Conservation (phyloP, 208 protist species). For the Trypanosoma boissoni region DNA sequence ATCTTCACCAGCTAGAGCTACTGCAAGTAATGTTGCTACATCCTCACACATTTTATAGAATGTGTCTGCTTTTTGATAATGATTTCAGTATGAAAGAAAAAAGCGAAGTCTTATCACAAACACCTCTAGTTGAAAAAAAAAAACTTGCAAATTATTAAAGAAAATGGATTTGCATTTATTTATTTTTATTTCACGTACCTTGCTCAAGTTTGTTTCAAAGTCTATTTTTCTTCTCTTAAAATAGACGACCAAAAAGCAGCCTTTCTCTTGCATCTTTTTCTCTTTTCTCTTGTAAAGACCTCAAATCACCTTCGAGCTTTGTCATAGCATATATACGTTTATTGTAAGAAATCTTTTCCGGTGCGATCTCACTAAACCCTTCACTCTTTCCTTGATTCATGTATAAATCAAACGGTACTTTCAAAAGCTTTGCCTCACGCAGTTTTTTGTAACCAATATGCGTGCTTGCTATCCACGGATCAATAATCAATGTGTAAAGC, state of each 20-base stretch:
- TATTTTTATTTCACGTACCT: neutral
- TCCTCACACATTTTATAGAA: constrained; percentile 13
- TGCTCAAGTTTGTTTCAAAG: neutral
- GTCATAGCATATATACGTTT: constrained; percentile 1
- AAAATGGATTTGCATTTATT: too few species aligned
- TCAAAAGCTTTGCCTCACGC: neutral
- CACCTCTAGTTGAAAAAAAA: neutral
- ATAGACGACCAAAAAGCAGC: neutral
- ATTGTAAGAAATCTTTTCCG: neutral
- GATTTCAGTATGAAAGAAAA: constrained; percentile 20
- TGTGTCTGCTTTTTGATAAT: constrained; percentile 10
- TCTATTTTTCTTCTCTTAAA: neutral
- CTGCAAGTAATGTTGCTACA: constrained; percentile 56
- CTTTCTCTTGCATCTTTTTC: neutral
- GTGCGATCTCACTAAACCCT: neutral
- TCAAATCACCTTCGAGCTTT: constrained; percentile 3
- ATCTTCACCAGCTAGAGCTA: constrained; percentile 71
- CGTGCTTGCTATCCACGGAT: neutral
- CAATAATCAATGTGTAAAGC: neutral
- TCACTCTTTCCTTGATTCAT: neutral
- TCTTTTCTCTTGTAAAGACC: neutral
- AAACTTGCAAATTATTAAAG: too few species aligned
- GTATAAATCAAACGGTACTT: neutral
- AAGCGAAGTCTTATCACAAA: neutral
- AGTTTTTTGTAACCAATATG: neutral